These are phyloP conservation scores for Cercospora nicotianae DNA, from an alignment of 2,329 filamentous ascomycete genomes.

Conservation along the genomic window DNA sequence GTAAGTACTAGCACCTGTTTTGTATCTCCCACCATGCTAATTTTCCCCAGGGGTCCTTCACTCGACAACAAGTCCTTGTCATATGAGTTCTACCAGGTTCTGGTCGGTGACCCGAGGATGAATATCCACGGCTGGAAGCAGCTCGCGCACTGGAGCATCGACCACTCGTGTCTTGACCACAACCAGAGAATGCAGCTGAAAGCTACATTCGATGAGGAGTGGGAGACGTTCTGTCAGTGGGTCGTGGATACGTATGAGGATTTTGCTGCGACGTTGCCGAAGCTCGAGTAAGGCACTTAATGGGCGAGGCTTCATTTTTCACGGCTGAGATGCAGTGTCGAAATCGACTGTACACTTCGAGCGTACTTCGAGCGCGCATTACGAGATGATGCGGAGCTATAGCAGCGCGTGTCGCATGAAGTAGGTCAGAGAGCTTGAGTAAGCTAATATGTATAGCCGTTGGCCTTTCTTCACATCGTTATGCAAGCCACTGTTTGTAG, in stretches of 20 bases:
- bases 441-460: not conserved
- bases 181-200: slow-evolving; percentile 44
- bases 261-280: not conserved
- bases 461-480: not conserved
- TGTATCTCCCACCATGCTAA: not conserved
- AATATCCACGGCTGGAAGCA: slow-evolving; percentile 71
- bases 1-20: slow-evolving; percentile 41
- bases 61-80: slow-evolving; percentile 63
- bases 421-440: not conserved
- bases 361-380: not conserved
- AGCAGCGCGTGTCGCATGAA: not conserved
- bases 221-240: slow-evolving; percentile 57
- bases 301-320: not conserved
- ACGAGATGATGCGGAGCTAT: not conserved
- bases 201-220: slow-evolving; percentile 55
- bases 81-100: slow-evolving; percentile 75
- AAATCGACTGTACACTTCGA: too few relatives aligned
- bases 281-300: not conserved
- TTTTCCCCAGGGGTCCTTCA: slow-evolving; percentile 19
- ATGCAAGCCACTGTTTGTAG: not conserved
- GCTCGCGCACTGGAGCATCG: slow-evolving; percentile 49
- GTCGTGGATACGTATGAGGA: slow-evolving; percentile 12
- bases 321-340: not conserved
- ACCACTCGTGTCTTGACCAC: slow-evolving; percentile 45
- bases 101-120: slow-evolving; percentile 68